Evolutionary conservation across 225 moss, liverwort and hornwort species (phyloP).

Genomic region (Physcomitrium patens): DNA sequence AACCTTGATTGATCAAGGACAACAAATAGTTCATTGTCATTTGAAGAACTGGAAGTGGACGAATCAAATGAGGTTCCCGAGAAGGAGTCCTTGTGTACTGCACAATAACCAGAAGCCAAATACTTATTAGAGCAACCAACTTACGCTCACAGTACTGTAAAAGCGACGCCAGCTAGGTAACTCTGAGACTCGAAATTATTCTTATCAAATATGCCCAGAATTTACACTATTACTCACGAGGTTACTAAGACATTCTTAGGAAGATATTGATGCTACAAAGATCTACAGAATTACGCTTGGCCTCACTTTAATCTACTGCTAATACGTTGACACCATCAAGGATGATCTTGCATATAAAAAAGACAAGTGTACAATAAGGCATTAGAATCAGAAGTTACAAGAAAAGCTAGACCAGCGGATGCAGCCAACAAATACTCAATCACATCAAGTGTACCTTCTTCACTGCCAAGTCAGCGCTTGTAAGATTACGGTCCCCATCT

Average conservation of each 20-base stretch:
- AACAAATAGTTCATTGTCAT: conserved; percentile 78
- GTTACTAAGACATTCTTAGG: conserved; percentile 5
- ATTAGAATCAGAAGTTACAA: conserved; percentile 15
- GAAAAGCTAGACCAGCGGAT: conserved; percentile 6
- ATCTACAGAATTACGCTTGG: not conserved
- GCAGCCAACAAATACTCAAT: conserved; percentile 23
- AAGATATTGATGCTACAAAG: conserved; percentile 5
- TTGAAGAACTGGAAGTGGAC: conserved; percentile 82
- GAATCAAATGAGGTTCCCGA: conserved; percentile 86
- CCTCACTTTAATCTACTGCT: conserved; percentile 26
- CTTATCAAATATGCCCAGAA: conserved; percentile 9
- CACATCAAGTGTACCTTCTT: conserved; percentile 72
- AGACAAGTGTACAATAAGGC: conserved; percentile 12
- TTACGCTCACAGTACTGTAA: not conserved
- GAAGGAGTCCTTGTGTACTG: conserved; percentile 98
- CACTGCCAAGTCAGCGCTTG: conserved; percentile 80
- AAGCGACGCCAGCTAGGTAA: conserved; percentile 15
- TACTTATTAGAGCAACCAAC: conserved; percentile 20
- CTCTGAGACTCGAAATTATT: conserved; percentile 14
- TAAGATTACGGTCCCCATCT: conserved; percentile 88
- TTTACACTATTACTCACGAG: conserved; percentile 13
- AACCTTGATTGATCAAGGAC: conserved; percentile 69
- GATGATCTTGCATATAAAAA: conserved; percentile 11
- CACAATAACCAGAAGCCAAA: conserved; percentile 35
- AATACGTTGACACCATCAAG: conserved; percentile 10